Base-by-base conservation (phyloP, 2,329 filamentous ascomycete species). In the Cladophialophora psammophila region DNA sequence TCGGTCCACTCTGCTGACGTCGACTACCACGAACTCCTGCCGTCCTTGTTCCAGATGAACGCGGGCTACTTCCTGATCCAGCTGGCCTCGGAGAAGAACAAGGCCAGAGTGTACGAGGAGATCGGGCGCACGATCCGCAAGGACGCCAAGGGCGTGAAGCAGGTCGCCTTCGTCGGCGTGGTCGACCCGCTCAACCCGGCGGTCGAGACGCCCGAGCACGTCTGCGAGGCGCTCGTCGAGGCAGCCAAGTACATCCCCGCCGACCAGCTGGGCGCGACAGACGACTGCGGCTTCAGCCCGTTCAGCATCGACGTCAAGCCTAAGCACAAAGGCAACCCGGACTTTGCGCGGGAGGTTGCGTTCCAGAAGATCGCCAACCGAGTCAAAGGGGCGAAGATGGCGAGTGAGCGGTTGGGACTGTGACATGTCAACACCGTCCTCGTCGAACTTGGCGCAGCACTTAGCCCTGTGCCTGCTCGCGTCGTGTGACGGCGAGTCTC, bases 1-100 rank as follows among this genome's bases (percentile, higher is more conserved):
- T 73, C 70, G 9, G 76, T 77, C 35, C 76, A 77, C 57, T 74
- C 71, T 50, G 67, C 68, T 53, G 76, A 77, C 26, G 76, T 78
- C 31, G 71, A 74, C 56, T 78, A 77, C 58, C 66, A 73, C 32
- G 69, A 72, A 26, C 72, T 78, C 20, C 60, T 77, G 18, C 76
- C 76, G 9, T 73, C 67, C 65, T 67, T 78, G 61, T 78, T 78
- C 66, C 70, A 74, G 60, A 76, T 78, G 65, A 76, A 78, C 57
- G 76, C 76, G 2, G 76, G 76, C 6, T 78, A 78, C 67, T 77
- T 77, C 69, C 66, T 78, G 13, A 75, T 77, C 60, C 60, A 62
- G 48, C 48, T 62, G 9, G 60, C 60, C 6, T 73, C 69, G 12
- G 76, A 77, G 66, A 66, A 69, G 26, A 72, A 76, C 56, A 77